A percentile compares a stretch with the other conserved stretches of the same genome.
Evolutionary conservation across 192 early-diverging fungal genomes (phyloP).

Genomic region (Backusella psychrophila): DNA sequence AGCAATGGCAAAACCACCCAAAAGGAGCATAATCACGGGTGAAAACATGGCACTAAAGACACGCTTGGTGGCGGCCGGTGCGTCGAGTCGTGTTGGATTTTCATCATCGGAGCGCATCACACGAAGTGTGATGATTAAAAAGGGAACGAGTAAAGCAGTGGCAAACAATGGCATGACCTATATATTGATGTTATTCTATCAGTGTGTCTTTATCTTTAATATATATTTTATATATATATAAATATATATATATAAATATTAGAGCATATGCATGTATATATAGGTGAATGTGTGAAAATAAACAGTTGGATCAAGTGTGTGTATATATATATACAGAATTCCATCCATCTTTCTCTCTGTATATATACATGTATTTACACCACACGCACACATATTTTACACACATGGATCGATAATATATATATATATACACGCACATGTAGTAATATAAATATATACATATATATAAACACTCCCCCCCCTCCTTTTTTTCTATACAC

Average conservation of each 20-base stretch:
- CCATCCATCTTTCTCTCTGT: neutral
- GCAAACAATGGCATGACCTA: conserved; percentile 89
- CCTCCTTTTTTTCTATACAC: too few relatives aligned
- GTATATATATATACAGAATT: neutral
- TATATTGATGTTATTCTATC: neutral
- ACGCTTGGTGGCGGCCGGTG: conserved; percentile 75
- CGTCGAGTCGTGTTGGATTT: conserved; percentile 54
- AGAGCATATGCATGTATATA: neutral
- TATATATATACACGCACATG: neutral
- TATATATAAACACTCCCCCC: neutral
- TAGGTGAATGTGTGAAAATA: neutral
- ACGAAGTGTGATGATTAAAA: conserved; percentile 79
- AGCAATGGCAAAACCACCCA: conserved; percentile 94
- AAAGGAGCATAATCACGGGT: conserved; percentile 92
- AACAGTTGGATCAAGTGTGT: neutral
- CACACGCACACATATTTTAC: neutral
- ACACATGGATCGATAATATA: neutral
- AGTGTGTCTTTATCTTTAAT: neutral
- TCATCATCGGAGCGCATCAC: conserved; percentile 74
- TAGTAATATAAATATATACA: neutral
- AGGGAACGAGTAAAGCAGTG: conserved; percentile 85
- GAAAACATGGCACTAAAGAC: conserved; percentile 95
- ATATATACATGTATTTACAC: neutral
- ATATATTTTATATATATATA: neutral
- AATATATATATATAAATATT: neutral